phyloP scores from a whole-genome alignment of 164 flowering plant genomes.

The Nymphaea thermarum region DNA sequence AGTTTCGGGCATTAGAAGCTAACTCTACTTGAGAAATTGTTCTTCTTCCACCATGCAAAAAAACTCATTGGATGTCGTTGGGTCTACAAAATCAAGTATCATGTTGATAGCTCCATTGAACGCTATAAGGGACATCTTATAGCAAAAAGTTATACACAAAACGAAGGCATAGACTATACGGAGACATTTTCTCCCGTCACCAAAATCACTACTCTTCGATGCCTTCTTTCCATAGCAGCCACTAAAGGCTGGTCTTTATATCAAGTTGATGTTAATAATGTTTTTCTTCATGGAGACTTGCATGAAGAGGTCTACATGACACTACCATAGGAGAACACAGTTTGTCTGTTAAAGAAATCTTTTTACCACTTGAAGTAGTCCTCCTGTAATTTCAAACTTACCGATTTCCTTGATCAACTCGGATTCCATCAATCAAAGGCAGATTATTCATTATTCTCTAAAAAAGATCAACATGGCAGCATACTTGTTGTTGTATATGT shows the following conservation, averaged over 20 bases:
- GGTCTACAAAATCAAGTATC: background rate
- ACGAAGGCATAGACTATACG: background rate
- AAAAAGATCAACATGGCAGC: background rate
- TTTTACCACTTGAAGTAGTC: background rate
- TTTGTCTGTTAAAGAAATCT: background rate
- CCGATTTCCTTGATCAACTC: background rate
- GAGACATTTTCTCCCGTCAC: constrained; percentile 1
- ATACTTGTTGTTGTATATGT: background rate
- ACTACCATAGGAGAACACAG: background rate
- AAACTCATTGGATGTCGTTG: background rate
- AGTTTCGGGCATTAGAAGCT: background rate
- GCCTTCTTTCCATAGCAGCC: background rate
- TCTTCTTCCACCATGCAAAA: background rate
- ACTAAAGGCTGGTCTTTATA: background rate
- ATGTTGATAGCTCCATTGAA: background rate
- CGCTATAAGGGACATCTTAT: background rate
- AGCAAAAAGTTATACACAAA: background rate
- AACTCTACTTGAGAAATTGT: background rate
- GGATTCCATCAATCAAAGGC: background rate
- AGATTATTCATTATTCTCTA: background rate
- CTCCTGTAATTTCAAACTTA: background rate
- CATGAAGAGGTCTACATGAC: background rate
- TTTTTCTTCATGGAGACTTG: background rate
- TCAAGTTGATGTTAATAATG: constrained; percentile 1
- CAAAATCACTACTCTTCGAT: background rate